Evolutionary conservation across 768 basidiomycete species (phyloP), one percentile per base, ranked within the genome.

Genomic region (Goffeauzyma gilvescens): DNA sequence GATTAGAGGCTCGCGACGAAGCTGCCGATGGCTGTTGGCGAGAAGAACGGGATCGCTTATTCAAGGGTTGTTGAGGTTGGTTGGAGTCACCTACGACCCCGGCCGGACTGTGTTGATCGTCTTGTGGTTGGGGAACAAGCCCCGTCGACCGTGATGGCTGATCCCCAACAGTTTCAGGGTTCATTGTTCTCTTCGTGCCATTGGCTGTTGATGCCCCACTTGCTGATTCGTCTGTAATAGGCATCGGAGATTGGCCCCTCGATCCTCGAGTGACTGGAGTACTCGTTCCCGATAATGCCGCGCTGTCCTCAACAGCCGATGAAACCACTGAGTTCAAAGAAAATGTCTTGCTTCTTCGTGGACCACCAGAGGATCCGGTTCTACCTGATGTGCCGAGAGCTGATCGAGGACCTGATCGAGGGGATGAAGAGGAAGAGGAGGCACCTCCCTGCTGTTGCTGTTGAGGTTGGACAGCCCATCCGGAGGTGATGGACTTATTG

Each of bases 21-120:
- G n/a, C n/a, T n/a, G n/a, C n/a, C n/a, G n/a, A n/a, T n/a, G n/a
- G n/a, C n/a, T n/a, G n/a, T n/a, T n/a, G n/a, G n/a, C 47, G 36
- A 1, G 47, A 49, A 17, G 47, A 49, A 4, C 41, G 37, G 9
- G 47, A 38, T 12, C 47, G 42, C 33, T 49, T 49, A n/a, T 32
- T 31, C 4, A 26, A 21, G 17, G 47, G 28, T 25, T 43, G 47
- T 3, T 43, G 2, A 41, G 18, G 10, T 37, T 45, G 7, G 44
- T 39, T 1, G 37, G 23, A 6, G 15, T 40, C n/a, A n/a, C n/a
- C n/a, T n/a, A n/a, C n/a, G n/a, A n/a, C n/a, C n/a, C n/a, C n/a
- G n/a, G n/a, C n/a, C n/a, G n/a, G n/a, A n/a, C n/a, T n/a, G n/a
- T n/a, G n/a, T n/a, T n/a, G n/a, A n/a, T n/a, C n/a, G n/a, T n/a